Percentiles rank a stretch among this genome's conserved stretches.
phyloP scores from a whole-genome alignment of 2,329 filamentous ascomycete genomes.

The Beauveria caledonica region DNA sequence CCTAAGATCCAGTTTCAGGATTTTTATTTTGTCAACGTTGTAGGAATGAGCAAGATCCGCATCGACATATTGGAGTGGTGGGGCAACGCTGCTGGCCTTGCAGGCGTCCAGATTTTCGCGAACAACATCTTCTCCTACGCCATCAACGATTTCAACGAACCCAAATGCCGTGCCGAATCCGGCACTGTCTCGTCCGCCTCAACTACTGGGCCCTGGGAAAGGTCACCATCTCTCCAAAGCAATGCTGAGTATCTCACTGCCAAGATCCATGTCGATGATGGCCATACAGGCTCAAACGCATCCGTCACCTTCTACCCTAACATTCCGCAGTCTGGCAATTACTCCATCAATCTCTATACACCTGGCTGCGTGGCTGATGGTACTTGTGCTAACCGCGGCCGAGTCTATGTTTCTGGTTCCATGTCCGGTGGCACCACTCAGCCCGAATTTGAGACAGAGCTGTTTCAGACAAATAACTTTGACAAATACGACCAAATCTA shows the following conservation, averaged over 20 bases:
- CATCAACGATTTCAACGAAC: slow-evolving; percentile 81
- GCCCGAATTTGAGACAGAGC: slow-evolving; percentile 46
- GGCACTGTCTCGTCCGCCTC: slow-evolving; percentile 54
- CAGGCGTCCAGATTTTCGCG: slow-evolving; percentile 80
- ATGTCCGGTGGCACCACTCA: slow-evolving; percentile 46
- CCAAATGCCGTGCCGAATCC: slow-evolving; percentile 56
- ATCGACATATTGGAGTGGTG: slow-evolving; percentile 85
- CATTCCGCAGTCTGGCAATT: slow-evolving; percentile 82
- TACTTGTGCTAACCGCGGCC: slow-evolving; percentile 67
- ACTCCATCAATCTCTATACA: slow-evolving; percentile 84
- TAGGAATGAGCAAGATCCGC: slow-evolving; percentile 82
- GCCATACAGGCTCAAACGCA: slow-evolving; percentile 42
- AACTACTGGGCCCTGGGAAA: slow-evolving; percentile 64
- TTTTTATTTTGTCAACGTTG: slow-evolving; percentile 78
- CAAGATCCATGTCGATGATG: slow-evolving; percentile 47
- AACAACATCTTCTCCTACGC: slow-evolving; percentile 82
- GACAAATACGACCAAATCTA: slow-evolving; percentile 96
- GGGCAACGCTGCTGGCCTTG: slow-evolving; percentile 73
- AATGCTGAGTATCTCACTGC: slow-evolving; percentile 70
- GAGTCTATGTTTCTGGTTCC: slow-evolving; percentile 70
- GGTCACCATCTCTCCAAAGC: slow-evolving; percentile 59
- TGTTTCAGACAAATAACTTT: slow-evolving; percentile 89
- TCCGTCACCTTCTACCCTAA: slow-evolving; percentile 75
- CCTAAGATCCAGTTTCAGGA: slow-evolving; percentile 65
- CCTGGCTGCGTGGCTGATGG: slow-evolving; percentile 79